Base-by-base conservation (phyloP, 352 stramenopile genomes). In the Phytopythium chamaehyphon region DNA sequence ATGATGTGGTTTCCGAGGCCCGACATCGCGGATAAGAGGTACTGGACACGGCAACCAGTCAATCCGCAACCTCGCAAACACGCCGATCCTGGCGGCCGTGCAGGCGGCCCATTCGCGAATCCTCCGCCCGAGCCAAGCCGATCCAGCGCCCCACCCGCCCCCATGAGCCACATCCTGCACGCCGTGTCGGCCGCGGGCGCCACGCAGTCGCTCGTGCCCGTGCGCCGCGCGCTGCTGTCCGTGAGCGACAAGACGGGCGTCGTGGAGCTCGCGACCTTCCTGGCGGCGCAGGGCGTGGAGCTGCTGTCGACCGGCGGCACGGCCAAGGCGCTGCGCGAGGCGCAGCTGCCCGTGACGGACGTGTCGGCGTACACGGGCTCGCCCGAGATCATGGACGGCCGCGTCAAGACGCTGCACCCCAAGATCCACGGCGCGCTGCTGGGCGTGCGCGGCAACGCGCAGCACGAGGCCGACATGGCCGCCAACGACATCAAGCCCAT, bases 201-300 rank as follows among this genome's bases (percentile, higher is more conserved):
- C 33, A 70, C 72, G 40, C 66, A 68, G 26, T 90, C 78, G 55
- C 66, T 97, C 48, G 87, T 98, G 54, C 90, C 88, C 54, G 92
- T 99, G 60, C 91, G 85, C 44, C 92, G 97, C 54, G 97, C 97
- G 50, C 77, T 99, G 49, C 86, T 99, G 18, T 98, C 91, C 23
- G 97, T 99, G n/a, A 99, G 91, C 22, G 97, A 99, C 84, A 99
- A 99, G 76, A 96, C 88, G 14, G 95, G 96, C 42, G 88, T 99
- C 52, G 85, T 99, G 39, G 95, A 98, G 46, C 84, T 99, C 26
- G 97, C 94, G 60, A 95, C 84, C 53, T 98, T 92, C 61, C 86
- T 99, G 23, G 83, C 73, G 40, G 66, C 83, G 56, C 72, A 96
- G 45, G 92, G 95, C 53, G 96, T 99, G 10, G 90, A 99, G 73